phyloP scores from a whole-genome alignment of 2,329 filamentous ascomycete species.

The Neophaeococcomyces aloes region DNA sequence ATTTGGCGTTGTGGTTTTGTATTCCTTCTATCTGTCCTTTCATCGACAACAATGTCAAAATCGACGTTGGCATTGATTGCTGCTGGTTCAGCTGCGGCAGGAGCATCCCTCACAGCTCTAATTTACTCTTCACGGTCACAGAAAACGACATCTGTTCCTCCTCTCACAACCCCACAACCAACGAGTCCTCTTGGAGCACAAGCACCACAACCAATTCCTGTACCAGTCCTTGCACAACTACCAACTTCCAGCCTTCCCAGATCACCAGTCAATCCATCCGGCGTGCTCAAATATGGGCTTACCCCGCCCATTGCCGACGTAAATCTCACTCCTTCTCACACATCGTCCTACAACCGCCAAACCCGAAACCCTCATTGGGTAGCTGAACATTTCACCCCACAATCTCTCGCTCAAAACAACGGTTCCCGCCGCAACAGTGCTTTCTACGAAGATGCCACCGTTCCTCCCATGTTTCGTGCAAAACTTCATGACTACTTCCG shows the following conservation, averaged over 20 bases:
- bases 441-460: slow-evolving; percentile 69
- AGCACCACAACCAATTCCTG: slow-evolving; percentile 27
- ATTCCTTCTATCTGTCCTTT: too few relatives aligned
- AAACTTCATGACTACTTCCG: slow-evolving; percentile 89
- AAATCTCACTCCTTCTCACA: slow-evolving; percentile 61
- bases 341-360: slow-evolving; percentile 83
- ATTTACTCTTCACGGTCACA: slow-evolving; percentile 52
- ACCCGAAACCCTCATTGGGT: slow-evolving; percentile 91
- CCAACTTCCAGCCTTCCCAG: slow-evolving; percentile 18
- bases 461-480: slow-evolving; percentile 80
- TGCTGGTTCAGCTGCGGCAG: slow-evolving; percentile 63
- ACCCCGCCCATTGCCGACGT: slow-evolving; percentile 82
- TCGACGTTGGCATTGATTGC: slow-evolving; percentile 65
- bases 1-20: too few relatives aligned
- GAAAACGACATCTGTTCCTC: slow-evolving; percentile 26
- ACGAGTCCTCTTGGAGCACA: slow-evolving; percentile 23
- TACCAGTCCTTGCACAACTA: slow-evolving; percentile 14
- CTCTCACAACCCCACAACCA: slow-evolving; percentile 26
- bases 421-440: slow-evolving; percentile 74
- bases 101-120: slow-evolving; percentile 60
- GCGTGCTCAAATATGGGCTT: slow-evolving; percentile 79
- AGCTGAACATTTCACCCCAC: slow-evolving; percentile 87
- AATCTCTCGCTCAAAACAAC: slow-evolving; percentile 61
- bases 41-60: slow-evolving; percentile 56
- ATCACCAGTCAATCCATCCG: slow-evolving; percentile 58